Conservation (phyloP, 257 asterid species). For the Avicennia marina region DNA sequence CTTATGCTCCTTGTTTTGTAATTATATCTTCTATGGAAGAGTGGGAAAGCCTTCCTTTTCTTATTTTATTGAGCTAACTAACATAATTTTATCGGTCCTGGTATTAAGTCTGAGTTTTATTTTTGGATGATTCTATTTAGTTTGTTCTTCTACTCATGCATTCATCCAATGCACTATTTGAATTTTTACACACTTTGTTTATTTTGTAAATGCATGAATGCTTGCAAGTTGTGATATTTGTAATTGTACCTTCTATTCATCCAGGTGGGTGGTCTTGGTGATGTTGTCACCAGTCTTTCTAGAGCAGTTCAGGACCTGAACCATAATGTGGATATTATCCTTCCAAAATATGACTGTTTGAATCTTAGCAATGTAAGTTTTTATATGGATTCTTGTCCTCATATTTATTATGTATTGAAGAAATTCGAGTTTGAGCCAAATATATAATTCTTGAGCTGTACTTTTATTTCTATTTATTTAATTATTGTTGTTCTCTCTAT, state of each 20-base stretch:
- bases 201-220: background rate
- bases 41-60: too few species aligned
- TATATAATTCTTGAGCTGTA: constrained; percentile 15
- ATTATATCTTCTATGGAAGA: too few species aligned
- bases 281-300: constrained; percentile 98
- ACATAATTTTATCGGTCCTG: too few species aligned
- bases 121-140: too few species aligned
- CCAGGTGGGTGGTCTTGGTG: constrained; percentile 99
- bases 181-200: background rate
- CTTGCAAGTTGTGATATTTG: background rate
- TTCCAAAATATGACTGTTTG: constrained; percentile 93
- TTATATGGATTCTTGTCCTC: constrained; percentile 14
- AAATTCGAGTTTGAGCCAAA: constrained; percentile 13
- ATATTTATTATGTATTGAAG: constrained; percentile 11
- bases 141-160: too few species aligned
- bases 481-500: too few species aligned
- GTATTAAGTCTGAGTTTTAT: too few species aligned
- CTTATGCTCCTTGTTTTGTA: constrained; percentile 14
- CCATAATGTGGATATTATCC: constrained; percentile 80
- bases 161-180: too few species aligned
- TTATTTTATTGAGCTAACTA: too few species aligned
- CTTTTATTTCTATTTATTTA: background rate
- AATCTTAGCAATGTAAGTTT: constrained; percentile 57
- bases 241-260: constrained; percentile 12
- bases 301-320: constrained; percentile 96